Evolutionary conservation across 495 filamentous ascomycete genomes (phyloP), one percentile per base, ranked within the genome.

Genomic region (Terfezia boudieri): DNA sequence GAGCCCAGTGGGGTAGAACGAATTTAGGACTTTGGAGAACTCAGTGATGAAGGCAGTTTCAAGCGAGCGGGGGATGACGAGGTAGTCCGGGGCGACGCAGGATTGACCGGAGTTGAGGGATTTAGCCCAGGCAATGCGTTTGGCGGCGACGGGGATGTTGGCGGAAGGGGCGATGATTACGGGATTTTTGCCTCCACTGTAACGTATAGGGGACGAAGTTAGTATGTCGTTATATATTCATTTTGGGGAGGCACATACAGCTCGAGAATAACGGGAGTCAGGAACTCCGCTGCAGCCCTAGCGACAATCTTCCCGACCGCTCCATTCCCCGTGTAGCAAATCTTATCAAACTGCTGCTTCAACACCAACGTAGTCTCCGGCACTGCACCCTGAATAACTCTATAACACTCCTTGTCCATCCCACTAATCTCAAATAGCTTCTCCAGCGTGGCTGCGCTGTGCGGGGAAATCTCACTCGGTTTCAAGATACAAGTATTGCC

Each of bases 271-370:
- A 93, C 82, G 0, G 90, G 90, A 5, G 90, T 96, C 53, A 96
- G 71, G 41, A 85, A 81, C 67, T 90, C 84, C 41, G 90, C 89
- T 6, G 90, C 90, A 58, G 90, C 90, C 70, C 86, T 84, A 22
- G 86, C 78, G 59, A 98, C 79, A 68, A 96, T 89, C 50, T 73
- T 83, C 52, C 84, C 90, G 38, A 95, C 88, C 37, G 63, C 70
- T 10, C 73, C 70, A 58, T 75, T 76, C 49, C 90, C 90, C 14
- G 90, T 98, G 71, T 93, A 98, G 71, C 92, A 89, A 60, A 98
- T 89, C 74, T 94, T 94, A 68, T 92, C 88, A 86, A 87, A 98
- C 61, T 86, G 86, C 68, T 87, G 76, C 52, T 86, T 76, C 11
- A 98, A 72, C 37, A 96, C 69, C 7, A 80, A 80, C 16, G 82